Percentiles rank a stretch among this genome's conserved stretches.
Evolutionary conservation across 2,329 filamentous ascomycete species (phyloP).

Genomic region (Fusarium udum): DNA sequence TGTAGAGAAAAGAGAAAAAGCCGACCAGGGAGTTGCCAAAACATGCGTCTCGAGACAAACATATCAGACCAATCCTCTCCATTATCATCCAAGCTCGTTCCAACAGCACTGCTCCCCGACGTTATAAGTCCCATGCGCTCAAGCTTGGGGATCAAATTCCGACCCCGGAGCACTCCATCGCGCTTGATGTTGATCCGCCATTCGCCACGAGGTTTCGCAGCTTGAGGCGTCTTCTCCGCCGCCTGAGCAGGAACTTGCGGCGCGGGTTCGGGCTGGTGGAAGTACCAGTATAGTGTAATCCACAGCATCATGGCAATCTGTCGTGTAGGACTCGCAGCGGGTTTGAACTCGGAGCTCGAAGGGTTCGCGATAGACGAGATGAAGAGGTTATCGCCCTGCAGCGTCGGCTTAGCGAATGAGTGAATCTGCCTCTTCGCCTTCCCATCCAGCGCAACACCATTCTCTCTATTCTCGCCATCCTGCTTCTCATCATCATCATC

Average conservation of each 20-base stretch:
- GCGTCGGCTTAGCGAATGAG: constrained; percentile 74
- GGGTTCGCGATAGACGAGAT: constrained; percentile 93
- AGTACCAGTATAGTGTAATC: constrained; percentile 97
- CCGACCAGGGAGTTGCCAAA: constrained; percentile 91
- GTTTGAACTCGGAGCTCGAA: constrained; percentile 80
- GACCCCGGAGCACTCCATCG: constrained; percentile 87
- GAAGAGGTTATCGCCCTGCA: constrained; percentile 83
- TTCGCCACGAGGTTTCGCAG: constrained; percentile 80
- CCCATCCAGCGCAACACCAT: constrained; percentile 31
- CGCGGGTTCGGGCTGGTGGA: constrained; percentile 82
- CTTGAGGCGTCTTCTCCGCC: constrained; percentile 71
- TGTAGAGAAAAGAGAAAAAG: constrained; percentile 88
- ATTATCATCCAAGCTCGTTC: constrained; percentile 68
- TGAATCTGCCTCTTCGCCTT: constrained; percentile 38
- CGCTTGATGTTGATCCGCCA: constrained; percentile 87
- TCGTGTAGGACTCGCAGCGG: constrained; percentile 80
- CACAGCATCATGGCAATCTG: constrained; percentile 98
- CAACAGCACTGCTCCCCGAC: constrained; percentile 79
- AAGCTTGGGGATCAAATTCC: constrained; percentile 86
- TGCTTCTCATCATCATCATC: constrained; percentile 39
- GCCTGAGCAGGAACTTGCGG: constrained; percentile 69
- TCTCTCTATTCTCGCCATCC: constrained; percentile 27
- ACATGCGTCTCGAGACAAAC: constrained; percentile 82
- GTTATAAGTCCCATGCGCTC: constrained; percentile 91
- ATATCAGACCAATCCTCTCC: constrained; percentile 77